Base-by-base conservation (phyloP, 2,329 filamentous ascomycete species). In the Aspergillus neoniger region DNA sequence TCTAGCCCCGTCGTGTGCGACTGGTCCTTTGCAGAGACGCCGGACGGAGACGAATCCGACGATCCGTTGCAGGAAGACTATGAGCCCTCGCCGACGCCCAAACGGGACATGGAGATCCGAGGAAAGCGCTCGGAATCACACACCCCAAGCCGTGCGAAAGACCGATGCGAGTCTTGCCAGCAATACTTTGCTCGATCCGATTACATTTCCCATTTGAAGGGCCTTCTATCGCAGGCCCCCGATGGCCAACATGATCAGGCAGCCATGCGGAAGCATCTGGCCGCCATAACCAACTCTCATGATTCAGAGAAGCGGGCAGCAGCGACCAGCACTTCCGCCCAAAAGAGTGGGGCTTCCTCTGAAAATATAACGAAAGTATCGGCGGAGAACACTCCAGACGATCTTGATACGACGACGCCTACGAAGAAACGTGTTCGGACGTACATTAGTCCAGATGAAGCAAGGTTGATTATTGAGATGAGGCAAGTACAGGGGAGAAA, bases 21-120 rank as follows among this genome's bases (percentile, higher is more conserved):
- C 65, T 77, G 74, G 74, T 76, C 70, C 47, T 77, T 77, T 58
- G 72, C 74, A 41, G 62, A 69, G 41, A 60, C 67, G 10, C 64
- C 68, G n/a, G 73, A 74, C 47, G 70, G 67, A 54, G 73, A 69
- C 56, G 77, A 79, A 62, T 79, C 77, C n/a, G 77, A 79, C 63
- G 77, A 79, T 60, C 77, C 77, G 48, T 67, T 79, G 55, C 75
- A 77, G 58, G 73, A 77, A 44, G 65, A 68, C 28, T 60, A 69
- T 25, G 68, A 70, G 59, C 67, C 71, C 12, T 76, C 74, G 2
- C 72, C 71, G 32, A 70, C 69, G n/a, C 65, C 70, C 15, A 74
- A 68, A 23, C 62, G 53, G 38, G 15, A 62, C 7, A 39, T 63
- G 25, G 65, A 69, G 30, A 65, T 71, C 39, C 67, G 68, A 48